Conservation (phyloP, 2,329 filamentous ascomycete species). For the Trichoderma sp. region DNA sequence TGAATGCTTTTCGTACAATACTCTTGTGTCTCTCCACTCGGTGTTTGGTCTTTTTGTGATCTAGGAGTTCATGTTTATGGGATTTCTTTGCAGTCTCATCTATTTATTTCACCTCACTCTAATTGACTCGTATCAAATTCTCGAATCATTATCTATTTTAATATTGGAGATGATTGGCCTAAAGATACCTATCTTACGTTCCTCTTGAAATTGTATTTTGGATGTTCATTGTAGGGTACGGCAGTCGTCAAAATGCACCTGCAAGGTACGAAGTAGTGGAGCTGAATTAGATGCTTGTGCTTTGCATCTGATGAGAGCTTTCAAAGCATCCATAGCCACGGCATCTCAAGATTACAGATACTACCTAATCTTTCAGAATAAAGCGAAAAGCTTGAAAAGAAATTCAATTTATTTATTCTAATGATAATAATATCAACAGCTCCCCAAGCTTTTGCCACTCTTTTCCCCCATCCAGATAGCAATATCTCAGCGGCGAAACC, state of each 20-base stretch:
- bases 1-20: background rate
- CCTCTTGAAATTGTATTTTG: background rate
- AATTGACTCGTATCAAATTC: background rate
- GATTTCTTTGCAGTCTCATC: rapidly evolving
- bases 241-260: background rate
- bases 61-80: background rate
- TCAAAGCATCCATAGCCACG: background rate
- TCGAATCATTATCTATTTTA: background rate
- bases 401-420: background rate
- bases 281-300: background rate
- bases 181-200: too few relatives aligned
- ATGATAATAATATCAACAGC: background rate
- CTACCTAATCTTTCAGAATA: background rate
- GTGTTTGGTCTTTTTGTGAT: background rate
- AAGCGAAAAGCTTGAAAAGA: background rate
- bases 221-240: background rate
- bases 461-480: too few relatives aligned
- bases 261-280: background rate
- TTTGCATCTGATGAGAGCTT: background rate
- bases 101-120: background rate
- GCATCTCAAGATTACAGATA: background rate
- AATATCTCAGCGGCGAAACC: background rate
- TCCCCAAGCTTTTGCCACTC: background rate
- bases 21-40: background rate
- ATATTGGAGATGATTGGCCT: too few relatives aligned